These are phyloP conservation scores for Nissolia schottii DNA, from an alignment of 306 rosid genomes.

Conservation along the genomic window DNA sequence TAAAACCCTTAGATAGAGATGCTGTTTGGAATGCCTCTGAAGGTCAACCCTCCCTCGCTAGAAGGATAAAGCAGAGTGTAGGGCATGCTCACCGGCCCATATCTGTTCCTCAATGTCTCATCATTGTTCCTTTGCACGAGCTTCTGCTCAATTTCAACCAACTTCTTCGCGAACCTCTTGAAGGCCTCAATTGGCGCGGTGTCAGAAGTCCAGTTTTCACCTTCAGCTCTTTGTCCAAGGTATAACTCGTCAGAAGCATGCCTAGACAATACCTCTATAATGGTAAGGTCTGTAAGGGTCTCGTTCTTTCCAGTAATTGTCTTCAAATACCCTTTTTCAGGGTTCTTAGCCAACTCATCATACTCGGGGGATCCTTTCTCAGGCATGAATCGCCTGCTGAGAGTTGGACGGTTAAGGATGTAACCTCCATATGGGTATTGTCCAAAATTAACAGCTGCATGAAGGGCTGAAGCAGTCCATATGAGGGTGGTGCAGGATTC, in stretches of 20 bases:
- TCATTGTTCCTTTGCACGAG: neutral
- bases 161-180: neutral
- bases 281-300: no score
- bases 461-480: conserved; percentile 53
- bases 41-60: no score
- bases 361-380: conserved; percentile 41
- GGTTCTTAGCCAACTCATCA: conserved; percentile 32
- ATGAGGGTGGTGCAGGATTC: conserved; percentile 35
- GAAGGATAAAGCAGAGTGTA: no score
- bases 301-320: conserved; percentile 46
- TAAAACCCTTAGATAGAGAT: no score
- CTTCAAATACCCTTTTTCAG: conserved; percentile 28
- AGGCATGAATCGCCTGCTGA: conserved; percentile 46
- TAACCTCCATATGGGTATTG: no score
- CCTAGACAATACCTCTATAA: conserved; percentile 48
- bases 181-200: neutral
- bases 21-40: no score
- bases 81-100: conserved; percentile 43
- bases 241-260: conserved; percentile 43
- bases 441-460: no score
- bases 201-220: neutral
- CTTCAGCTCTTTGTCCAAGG: conserved; percentile 36
- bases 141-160: neutral
- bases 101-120: neutral
- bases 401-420: no score